Percentiles rank a stretch among this genome's conserved stretches.
Conservation (phyloP, 805 yeast species). For the Sugiyamaella chiloensis region DNA sequence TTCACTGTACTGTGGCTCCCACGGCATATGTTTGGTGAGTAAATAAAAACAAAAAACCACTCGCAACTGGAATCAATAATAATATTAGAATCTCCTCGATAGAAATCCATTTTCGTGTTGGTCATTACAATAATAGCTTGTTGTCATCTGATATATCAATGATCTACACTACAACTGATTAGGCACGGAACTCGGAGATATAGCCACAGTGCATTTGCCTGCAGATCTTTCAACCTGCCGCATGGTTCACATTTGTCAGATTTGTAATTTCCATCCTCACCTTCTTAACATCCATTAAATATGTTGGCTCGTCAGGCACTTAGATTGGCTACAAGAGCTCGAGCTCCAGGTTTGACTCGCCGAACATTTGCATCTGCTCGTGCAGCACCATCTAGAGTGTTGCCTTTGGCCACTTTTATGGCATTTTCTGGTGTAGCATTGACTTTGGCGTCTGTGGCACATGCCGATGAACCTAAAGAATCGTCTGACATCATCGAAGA, state of each 20-base stretch:
- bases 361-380: conserved; percentile 8
- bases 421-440: conserved; percentile 3
- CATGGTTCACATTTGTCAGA: conserved; percentile 2
- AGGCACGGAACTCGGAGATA: too few species aligned
- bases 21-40: too few species aligned
- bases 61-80: too few species aligned
- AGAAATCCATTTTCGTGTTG: background rate
- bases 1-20: too few species aligned
- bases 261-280: too few species aligned
- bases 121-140: background rate
- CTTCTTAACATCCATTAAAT: background rate
- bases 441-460: conserved; percentile 9
- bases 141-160: too few species aligned
- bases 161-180: too few species aligned
- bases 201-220: background rate
- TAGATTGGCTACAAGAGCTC: background rate
- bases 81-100: too few species aligned
- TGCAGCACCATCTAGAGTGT: background rate
- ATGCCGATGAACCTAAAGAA: conserved; percentile 11
- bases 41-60: too few species aligned
- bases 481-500: too few species aligned
- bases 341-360: background rate
- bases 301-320: conserved; percentile 4
- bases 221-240: background rate
- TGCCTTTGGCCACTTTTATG: background rate